phyloP scores from a whole-genome alignment of 371 early-diverging fungal genomes.

The Saksenaea vasiformis region DNA sequence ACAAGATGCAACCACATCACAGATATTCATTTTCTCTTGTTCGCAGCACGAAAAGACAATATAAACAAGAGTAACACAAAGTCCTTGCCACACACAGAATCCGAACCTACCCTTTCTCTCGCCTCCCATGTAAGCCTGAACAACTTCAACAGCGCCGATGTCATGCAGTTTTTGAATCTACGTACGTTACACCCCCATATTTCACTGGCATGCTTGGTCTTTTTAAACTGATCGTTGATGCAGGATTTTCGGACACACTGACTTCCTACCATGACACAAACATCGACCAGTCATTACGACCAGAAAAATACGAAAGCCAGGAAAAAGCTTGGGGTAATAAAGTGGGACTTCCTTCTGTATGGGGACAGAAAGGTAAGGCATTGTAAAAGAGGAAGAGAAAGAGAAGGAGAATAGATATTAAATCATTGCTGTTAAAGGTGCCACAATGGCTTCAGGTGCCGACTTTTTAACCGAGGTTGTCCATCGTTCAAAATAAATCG shows the following conservation, averaged over 20 bases:
- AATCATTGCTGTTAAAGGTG: slow-evolving; percentile 13
- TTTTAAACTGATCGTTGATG: not conserved
- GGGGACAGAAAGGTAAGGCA: slow-evolving; percentile 32
- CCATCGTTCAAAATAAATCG: slow-evolving; percentile 11
- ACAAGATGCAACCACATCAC: not conserved
- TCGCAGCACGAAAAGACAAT: not conserved
- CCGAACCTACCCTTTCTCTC: slow-evolving; percentile 8
- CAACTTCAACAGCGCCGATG: slow-evolving; percentile 29
- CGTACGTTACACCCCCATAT: slow-evolving; percentile 15
- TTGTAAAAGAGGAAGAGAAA: too few species aligned
- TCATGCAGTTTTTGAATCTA: slow-evolving; percentile 22
- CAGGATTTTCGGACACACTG: slow-evolving; percentile 24
- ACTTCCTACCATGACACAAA: slow-evolving; percentile 21
- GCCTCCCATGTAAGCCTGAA: slow-evolving; percentile 17
- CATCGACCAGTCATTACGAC: slow-evolving; percentile 18
- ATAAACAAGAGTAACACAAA: slow-evolving; percentile 6
- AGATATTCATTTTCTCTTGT: not conserved
- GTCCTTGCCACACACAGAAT: slow-evolving; percentile 10
- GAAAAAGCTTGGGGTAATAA: slow-evolving; percentile 36
- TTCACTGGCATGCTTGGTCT: not conserved
- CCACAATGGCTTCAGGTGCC: slow-evolving; percentile 18
- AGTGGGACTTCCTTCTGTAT: slow-evolving; percentile 19
- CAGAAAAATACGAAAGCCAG: slow-evolving; percentile 31
- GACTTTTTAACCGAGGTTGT: slow-evolving; percentile 18
- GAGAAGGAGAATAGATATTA: not conserved